phyloP scores from a whole-genome alignment of 345 rosid genomes.

The Diplotaxis tenuifolia region DNA sequence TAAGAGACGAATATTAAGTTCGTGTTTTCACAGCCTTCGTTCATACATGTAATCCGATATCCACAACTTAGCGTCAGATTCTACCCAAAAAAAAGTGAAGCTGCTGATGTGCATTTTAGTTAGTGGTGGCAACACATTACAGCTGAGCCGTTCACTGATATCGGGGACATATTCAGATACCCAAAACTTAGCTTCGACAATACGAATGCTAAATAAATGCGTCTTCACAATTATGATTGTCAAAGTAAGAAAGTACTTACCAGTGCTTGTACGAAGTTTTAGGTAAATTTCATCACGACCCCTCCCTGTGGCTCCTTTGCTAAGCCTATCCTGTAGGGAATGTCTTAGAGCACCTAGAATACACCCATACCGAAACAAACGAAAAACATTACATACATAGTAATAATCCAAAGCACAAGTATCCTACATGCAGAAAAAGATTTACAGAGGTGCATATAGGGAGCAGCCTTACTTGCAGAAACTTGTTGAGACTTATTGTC shows the following conservation, averaged over 20 bases:
- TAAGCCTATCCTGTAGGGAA: constrained; percentile 17
- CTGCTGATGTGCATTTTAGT: neutral
- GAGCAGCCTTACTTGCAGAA: constrained; percentile 72
- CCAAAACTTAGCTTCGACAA: neutral
- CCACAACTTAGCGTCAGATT: constrained; percentile 6
- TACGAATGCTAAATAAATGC: neutral
- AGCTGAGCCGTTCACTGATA: constrained; percentile 9
- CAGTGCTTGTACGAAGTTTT: constrained; percentile 93
- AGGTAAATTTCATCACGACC: constrained; percentile 79
- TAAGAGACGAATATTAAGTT: neutral
- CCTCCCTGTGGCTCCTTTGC: constrained; percentile 79
- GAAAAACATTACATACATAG: neutral
- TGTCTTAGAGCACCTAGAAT: neutral
- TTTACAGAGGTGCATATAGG: neutral
- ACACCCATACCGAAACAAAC: neutral
- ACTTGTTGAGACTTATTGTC: constrained; percentile 94
- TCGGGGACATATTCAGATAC: neutral
- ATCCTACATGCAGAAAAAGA: constrained; percentile 13
- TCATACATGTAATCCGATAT: neutral
- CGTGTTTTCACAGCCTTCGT: neutral
- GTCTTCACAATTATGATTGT: neutral
- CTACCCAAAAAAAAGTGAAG: neutral
- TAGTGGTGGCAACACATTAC: neutral
- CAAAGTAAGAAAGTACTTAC: constrained; percentile 38
- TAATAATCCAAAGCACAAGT: neutral